Base-by-base conservation (phyloP, 805 yeast species). In the Candida xyloterini region DNA sequence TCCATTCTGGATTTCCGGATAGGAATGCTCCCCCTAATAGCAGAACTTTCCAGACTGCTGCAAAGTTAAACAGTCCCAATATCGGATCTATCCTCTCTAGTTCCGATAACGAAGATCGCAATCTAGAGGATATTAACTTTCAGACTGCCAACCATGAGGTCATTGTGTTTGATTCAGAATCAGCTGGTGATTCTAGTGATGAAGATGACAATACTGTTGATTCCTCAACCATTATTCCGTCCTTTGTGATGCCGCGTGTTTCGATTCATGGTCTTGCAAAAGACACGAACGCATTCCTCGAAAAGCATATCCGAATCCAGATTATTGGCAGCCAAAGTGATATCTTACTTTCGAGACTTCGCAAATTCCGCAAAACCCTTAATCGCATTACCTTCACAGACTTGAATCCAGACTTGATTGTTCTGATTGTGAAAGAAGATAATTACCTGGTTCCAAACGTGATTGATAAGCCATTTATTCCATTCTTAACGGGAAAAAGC, bases 231-330 rank as follows among this genome's bases (percentile, higher is more conserved):
- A 52, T 57, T 7, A 48, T 52, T 10, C 66, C 68, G 3, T 61
- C 66, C 1, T 65, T 65, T 46, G 60, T 63, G 13, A 65, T 65
- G 69, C 69, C 69, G 1, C 50, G 59, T 26, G 63, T 65, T 10
- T 58, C 66, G 4, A 42, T 62, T 22, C 48, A 54, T 8, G 40
- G 50, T 25, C 21, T 51, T 27, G 39, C 44, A 7, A 39, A 27
- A 10, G 38, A 31, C 14, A 28, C 23, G 14, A 27, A 24, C 13
- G 9, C 35, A 7, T 33, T 26, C 25, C 15, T 30, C 13, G 18
- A 20, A n/a, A 15, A 27, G 15, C 22, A 31, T 10, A 37, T 57
- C 15, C 50, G 50, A 14, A 48, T 65, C 5, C 57, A 58, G 38
- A 50, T 63, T 16, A 40, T 59, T 9, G 68, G 67, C 16, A 30